Conservation (phyloP, 352 stramenopile species). For the Globisporangium parvum region DNA sequence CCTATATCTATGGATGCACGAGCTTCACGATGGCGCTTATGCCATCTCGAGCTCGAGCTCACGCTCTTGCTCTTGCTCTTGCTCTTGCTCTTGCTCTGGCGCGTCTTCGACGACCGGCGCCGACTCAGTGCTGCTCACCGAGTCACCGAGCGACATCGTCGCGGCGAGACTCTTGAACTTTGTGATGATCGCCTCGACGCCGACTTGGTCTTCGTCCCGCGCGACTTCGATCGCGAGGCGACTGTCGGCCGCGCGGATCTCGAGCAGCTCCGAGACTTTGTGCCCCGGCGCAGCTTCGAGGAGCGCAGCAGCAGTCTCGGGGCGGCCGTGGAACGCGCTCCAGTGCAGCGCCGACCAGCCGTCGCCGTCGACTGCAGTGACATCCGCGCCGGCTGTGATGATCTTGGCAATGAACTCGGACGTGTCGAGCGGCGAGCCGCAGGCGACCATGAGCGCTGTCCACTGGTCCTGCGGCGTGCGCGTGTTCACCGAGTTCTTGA, state of each 20-base stretch:
- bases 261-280: conserved; percentile 40
- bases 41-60: conserved; percentile 5
- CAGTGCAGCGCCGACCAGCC: conserved; percentile 82
- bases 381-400: conserved; percentile 46
- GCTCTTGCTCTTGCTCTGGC: neutral
- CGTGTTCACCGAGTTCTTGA: conserved; percentile 62
- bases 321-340: conserved; percentile 75
- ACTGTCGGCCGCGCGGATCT: conserved; percentile 49
- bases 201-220: conserved; percentile 56
- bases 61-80: neutral
- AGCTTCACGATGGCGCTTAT: neutral
- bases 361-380: conserved; percentile 63
- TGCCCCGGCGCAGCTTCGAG: conserved; percentile 29
- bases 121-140: neutral
- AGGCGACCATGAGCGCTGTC: conserved; percentile 82
- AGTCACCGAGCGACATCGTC: neutral
- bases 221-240: conserved; percentile 61
- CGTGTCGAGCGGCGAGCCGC: conserved; percentile 72
- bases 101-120: neutral
- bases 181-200: conserved; percentile 57
- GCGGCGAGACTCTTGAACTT: conserved; percentile 25
- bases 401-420: conserved; percentile 70
- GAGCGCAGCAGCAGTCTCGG: conserved; percentile 58
- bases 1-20: neutral
- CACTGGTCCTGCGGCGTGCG: conserved; percentile 71